These are phyloP conservation scores for Starmerella floricola DNA, from an alignment of 805 yeast species.

Conservation along the genomic window DNA sequence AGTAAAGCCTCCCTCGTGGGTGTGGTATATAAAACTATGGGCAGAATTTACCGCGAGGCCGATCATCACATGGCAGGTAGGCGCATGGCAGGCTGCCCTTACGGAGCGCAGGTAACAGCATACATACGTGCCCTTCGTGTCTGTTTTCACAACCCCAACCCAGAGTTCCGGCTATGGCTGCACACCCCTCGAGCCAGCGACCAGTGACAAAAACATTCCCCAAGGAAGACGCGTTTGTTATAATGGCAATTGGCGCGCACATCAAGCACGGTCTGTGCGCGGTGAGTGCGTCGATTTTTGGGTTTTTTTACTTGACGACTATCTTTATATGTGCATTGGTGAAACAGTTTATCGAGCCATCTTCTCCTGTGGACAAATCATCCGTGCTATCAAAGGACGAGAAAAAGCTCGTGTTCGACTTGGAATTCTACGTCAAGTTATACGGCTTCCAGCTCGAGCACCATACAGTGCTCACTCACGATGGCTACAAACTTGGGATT, in stretches of 20 bases:
- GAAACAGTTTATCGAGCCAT: constrained; percentile 3
- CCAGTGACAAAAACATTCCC: too few species aligned
- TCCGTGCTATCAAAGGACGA: constrained; percentile 28
- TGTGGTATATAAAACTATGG: too few species aligned
- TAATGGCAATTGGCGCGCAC: not conserved
- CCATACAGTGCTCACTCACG: constrained; percentile 54
- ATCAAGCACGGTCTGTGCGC: constrained; percentile 6
- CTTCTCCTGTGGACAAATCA: constrained; percentile 9
- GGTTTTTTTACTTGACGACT: constrained; percentile 19
- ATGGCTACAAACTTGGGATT: constrained; percentile 62
- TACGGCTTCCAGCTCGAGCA: constrained; percentile 49
- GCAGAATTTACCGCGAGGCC: too few species aligned
- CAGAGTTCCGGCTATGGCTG: too few species aligned
- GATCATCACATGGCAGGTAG: too few species aligned
- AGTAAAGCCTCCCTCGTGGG: too few species aligned
- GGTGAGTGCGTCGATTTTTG: constrained; percentile 23
- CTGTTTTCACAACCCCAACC: too few species aligned
- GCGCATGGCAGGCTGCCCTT: too few species aligned
- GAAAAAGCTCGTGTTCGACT: constrained; percentile 36
- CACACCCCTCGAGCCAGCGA: too few species aligned
- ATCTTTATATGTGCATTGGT: constrained; percentile 23
- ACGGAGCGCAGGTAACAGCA: too few species aligned
- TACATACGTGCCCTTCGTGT: too few species aligned
- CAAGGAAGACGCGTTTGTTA: too few species aligned
- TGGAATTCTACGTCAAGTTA: constrained; percentile 55